phyloP scores from a whole-genome alignment of 768 basidiomycete genomes.

The Chalciporus piperatus region DNA sequence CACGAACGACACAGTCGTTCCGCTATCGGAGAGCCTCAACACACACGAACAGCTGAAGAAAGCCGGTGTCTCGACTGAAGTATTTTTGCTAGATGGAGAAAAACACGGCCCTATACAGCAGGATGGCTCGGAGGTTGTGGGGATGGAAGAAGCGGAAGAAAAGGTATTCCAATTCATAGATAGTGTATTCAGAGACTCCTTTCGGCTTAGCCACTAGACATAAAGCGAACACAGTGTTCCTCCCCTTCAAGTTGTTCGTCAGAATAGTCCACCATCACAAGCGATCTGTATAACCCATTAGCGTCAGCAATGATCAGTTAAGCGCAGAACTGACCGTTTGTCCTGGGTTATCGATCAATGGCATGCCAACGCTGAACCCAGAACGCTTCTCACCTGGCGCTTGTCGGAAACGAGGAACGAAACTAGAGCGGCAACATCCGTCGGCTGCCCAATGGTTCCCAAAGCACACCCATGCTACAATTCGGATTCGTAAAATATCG shows the following conservation, averaged over 20 bases:
- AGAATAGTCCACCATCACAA: constrained; percentile 2
- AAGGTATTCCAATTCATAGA: constrained; percentile 2
- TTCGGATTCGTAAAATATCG: not conserved
- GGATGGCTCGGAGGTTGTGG: not conserved
- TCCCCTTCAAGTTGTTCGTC: not conserved
- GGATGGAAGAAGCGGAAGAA: not conserved
- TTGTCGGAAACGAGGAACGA: constrained; percentile 1
- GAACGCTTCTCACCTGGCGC: not conserved
- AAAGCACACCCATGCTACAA: not conserved
- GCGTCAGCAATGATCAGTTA: not conserved
- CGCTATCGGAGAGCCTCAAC: not conserved
- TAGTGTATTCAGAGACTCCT: not conserved
- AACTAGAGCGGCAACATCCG: not conserved
- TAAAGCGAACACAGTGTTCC: not conserved
- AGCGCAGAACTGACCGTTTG: not conserved
- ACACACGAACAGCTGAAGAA: not conserved
- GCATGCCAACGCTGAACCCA: not conserved
- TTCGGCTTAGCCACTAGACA: not conserved
- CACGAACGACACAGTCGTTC: constrained; percentile 1
- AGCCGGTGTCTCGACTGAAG: not conserved
- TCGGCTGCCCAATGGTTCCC: constrained; percentile 2
- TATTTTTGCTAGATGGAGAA: not conserved
- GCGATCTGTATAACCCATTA: not conserved
- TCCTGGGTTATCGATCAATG: not conserved
- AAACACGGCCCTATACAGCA: not conserved